phyloP scores from a whole-genome alignment of 2,329 filamentous ascomycete species.

The Clathrospora elynae region DNA sequence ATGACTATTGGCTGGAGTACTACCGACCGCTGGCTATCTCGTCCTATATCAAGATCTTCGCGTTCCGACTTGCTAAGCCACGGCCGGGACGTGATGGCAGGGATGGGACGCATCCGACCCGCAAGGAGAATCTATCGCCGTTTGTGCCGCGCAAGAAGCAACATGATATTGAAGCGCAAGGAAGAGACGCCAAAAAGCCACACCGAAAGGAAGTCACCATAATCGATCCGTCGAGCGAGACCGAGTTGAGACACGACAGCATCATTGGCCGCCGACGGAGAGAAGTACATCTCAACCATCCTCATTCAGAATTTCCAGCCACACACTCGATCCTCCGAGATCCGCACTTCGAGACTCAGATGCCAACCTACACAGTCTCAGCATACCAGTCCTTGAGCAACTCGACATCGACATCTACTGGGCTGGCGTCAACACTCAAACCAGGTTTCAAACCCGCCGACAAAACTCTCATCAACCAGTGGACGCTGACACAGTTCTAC shows the following conservation, averaged over 20 bases:
- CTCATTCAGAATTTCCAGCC: constrained; percentile 42
- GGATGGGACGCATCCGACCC: constrained; percentile 71
- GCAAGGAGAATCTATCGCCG: constrained; percentile 82
- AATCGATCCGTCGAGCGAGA: constrained; percentile 61
- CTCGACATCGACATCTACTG: constrained; percentile 37
- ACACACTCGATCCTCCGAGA: constrained; percentile 53
- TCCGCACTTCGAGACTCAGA: constrained; percentile 43
- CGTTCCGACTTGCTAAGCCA: constrained; percentile 82
- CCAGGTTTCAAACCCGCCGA: constrained; percentile 62
- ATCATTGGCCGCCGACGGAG: constrained; percentile 28
- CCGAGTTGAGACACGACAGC: constrained; percentile 27
- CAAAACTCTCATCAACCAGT: constrained; percentile 82
- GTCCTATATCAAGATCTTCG: constrained; percentile 88
- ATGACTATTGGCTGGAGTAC: constrained; percentile 98
- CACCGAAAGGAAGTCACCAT: constrained; percentile 71
- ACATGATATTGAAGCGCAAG: constrained; percentile 54
- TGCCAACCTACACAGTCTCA: constrained; percentile 26
- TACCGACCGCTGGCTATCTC: constrained; percentile 88
- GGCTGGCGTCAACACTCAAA: constrained; percentile 30
- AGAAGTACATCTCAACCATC: constrained; percentile 29
- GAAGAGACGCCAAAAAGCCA: constrained; percentile 67
- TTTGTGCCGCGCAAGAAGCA: constrained; percentile 72
- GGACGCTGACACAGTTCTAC: constrained; percentile 86
- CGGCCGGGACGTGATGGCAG: constrained; percentile 82
- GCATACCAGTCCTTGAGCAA: constrained; percentile 34